These are phyloP conservation scores for Lasiodiplodia sp. DNA, from an alignment of 2,329 filamentous ascomycete genomes.

Conservation along the genomic window DNA sequence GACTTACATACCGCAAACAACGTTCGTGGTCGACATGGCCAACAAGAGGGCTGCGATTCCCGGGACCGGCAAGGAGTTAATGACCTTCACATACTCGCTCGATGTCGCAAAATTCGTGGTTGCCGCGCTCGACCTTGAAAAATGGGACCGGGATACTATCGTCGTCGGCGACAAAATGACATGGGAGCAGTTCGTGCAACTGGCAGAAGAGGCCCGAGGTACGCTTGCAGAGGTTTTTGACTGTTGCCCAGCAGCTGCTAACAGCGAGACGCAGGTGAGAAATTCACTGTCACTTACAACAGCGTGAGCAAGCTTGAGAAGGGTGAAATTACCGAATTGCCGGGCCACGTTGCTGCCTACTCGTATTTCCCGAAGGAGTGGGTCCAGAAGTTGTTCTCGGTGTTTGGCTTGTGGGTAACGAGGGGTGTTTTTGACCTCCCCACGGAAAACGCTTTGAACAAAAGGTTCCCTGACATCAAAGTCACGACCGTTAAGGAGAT, in stretches of 20 bases:
- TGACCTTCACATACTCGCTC: not conserved
- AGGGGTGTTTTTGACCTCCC: not conserved
- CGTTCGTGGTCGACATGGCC: not conserved
- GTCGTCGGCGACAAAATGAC: not conserved
- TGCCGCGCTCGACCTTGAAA: not conserved
- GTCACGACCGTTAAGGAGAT: not conserved
- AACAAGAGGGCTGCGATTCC: not conserved
- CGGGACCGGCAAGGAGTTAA: not conserved
- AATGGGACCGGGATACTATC: not conserved
- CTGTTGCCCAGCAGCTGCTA: no score
- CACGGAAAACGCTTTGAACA: not conserved
- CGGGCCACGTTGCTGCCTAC: not conserved
- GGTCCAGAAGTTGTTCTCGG: not conserved
- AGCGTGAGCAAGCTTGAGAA: slow-evolving; percentile 5
- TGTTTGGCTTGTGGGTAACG: not conserved
- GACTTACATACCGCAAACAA: not conserved
- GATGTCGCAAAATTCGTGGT: not conserved
- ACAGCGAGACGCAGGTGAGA: not conserved
- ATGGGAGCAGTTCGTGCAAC: not conserved
- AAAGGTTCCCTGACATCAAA: not conserved
- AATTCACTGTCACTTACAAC: slow-evolving; percentile 19
- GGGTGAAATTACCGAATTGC: slow-evolving; percentile 1
- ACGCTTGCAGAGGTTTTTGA: not conserved
- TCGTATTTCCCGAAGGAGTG: not conserved
- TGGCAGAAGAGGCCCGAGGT: not conserved